Evolutionary conservation across 169 alveolate genomes (phyloP), one percentile per base, ranked within the genome.

Genomic region (Eimeria mitis): DNA sequence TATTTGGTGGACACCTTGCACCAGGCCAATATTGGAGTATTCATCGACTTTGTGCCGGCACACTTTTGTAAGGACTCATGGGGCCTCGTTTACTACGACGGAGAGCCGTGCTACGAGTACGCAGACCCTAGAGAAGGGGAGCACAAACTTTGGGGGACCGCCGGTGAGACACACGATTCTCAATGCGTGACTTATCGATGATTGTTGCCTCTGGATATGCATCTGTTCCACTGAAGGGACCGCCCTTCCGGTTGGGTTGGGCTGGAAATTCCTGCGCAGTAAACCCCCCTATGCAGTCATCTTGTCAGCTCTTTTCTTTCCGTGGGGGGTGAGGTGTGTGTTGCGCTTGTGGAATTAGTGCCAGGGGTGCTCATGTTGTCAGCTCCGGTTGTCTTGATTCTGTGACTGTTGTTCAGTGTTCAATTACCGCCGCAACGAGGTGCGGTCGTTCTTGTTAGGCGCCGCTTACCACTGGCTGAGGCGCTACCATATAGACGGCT

Each of bases 41-140:
- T 97, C 91, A 91, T 97, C 42, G 98, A 97, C 61, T 95, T 96
- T 63, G 98, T 97, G 47, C 97, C 97, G 21, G 98, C 98, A 25
- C 98, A 97, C 83, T 97, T 97, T 88, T 96, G 97, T 95, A 97
- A 97, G 90, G 98, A 97, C 25, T 61, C 96, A 44, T 97, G 98
- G 98, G 98, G 97, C 85, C 89, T 97, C n/a, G 97, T 94, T 21
- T 95, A 95, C 52, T 97, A 97, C 56, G 98, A 97, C 90, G 98
- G 98, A 34, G 96, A 95, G 88, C 96, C 97, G 19, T 95, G 97
- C 94, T 97, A 97, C 75, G 98, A 97, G 42, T 97, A 97, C 83
- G 97, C 97, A n/a, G 98, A 97, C 87, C 97, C 98, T n/a, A 96
- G 97, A 68, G 98, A 97, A 75, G 98, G 98, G 34, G 98, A 97